phyloP scores from a whole-genome alignment of 2,329 filamentous ascomycete genomes.

The Diaporthe aspalathi region DNA sequence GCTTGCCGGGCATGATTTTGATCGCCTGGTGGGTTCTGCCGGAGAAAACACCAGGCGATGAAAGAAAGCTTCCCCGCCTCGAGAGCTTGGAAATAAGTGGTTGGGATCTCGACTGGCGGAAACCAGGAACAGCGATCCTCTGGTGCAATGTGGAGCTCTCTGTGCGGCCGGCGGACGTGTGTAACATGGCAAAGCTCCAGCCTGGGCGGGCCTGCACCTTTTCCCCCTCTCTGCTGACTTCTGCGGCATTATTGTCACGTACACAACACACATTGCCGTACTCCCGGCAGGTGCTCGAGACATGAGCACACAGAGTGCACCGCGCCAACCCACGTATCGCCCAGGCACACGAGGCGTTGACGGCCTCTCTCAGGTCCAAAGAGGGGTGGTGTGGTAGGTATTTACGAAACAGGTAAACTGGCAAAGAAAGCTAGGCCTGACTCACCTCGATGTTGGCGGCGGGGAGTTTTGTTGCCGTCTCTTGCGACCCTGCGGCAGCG shows the following conservation, averaged over 20 bases:
- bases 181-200: not conserved
- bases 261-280: slow-evolving; percentile 5
- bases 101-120: slow-evolving; percentile 19
- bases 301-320: slow-evolving; percentile 8
- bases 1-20: slow-evolving; percentile 10
- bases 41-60: slow-evolving; percentile 1
- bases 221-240: slow-evolving; percentile 2
- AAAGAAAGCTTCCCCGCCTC: slow-evolving; percentile 25
- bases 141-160: slow-evolving; percentile 13
- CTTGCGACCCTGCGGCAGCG: slow-evolving; percentile 27
- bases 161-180: slow-evolving; percentile 6
- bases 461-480: slow-evolving; percentile 36
- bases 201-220: slow-evolving; percentile 7
- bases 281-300: not conserved
- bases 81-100: slow-evolving; percentile 16
- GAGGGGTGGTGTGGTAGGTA: too few relatives aligned
- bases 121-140: slow-evolving; percentile 20
- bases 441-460: slow-evolving; percentile 35
- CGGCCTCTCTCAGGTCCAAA: not conserved
- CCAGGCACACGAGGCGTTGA: not conserved
- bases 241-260: not conserved
- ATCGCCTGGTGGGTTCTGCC: slow-evolving; percentile 13
- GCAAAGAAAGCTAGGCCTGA: not conserved
- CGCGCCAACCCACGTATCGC: not conserved
- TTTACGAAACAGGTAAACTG: slow-evolving; percentile 6